A percentile compares a stretch with the other conserved stretches of the same genome.
phyloP scores from a whole-genome alignment of 1,284 basidiomycete species.

The Cutaneotrichosporon cutaneum region DNA sequence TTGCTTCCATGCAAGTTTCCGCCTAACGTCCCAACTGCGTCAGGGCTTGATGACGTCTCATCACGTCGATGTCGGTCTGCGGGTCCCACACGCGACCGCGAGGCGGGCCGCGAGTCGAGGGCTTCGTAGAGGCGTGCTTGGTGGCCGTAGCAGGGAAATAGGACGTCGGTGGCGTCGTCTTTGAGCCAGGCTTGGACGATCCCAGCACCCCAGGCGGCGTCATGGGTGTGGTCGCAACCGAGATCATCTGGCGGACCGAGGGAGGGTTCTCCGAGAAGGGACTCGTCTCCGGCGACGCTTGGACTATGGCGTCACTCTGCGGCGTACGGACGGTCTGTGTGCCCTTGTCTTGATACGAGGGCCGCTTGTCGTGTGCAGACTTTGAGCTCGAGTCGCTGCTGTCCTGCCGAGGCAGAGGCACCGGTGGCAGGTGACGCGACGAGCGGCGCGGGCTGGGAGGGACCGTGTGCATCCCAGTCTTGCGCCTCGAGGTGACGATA shows the following conservation, averaged over 20 bases:
- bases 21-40: slow-evolving; percentile 58
- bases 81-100: slow-evolving; percentile 40
- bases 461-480: slow-evolving; percentile 23
- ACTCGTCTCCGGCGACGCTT: slow-evolving; percentile 22
- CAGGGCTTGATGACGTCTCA: slow-evolving; percentile 74
- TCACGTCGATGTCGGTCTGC: slow-evolving; percentile 38
- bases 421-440: neutral
- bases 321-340: slow-evolving; percentile 38
- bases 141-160: neutral
- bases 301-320: slow-evolving; percentile 37
- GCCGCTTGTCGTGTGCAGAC: slow-evolving; percentile 4
- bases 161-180: neutral
- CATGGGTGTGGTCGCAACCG: neutral
- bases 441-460: slow-evolving; percentile 29
- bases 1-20: too few species aligned
- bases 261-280: neutral
- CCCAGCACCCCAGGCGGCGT: neutral
- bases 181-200: neutral
- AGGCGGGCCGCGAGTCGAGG: neutral
- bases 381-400: too few species aligned
- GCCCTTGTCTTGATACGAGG: slow-evolving; percentile 36
- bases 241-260: neutral
- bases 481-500: slow-evolving; percentile 14
- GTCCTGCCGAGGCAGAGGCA: neutral
- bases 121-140: neutral